Evolutionary conservation across 2,329 filamentous ascomycete genomes (phyloP), one percentile per base, ranked within the genome.

Genomic region (Septoria petroselini): DNA sequence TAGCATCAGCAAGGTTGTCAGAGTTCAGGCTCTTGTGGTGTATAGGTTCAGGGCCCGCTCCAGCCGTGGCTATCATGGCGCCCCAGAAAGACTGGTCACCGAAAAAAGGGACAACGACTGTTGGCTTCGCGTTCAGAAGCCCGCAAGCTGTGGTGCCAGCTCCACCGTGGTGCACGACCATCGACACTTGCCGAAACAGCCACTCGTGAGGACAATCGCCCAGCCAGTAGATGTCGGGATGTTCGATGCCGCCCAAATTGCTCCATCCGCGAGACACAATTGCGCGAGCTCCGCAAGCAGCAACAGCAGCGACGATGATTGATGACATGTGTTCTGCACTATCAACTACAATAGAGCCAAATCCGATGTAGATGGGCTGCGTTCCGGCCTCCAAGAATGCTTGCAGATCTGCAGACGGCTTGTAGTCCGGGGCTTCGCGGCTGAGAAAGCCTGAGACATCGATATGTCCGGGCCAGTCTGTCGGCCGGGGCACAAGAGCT

Each of bases 1-100:
- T 89, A 0, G 83, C 84, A 14, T 85, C 81, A 0, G 81, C 81
- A 1, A 89, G 69, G 34, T 78, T 80, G 51, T 87, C 81, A 1
- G 74, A 76, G 1, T 74, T 81, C 2, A 89, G 67, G 8, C 76
- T 69, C 68, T 86, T 87, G 68, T 87, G 86, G 0, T 84, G 84
- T 7, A 88, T 76, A 1, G 84, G 78, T 30, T 77, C 70, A 0
- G 85, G 82, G 1, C 86, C 86, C 0, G 83, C 85, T 18, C 78
- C 77, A 1, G 81, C 76, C 29, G 75, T 78, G 3, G 74, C 76
- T 1, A 89, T 76, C 80, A 86, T 86, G n/a, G 75, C 73, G 2
- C 85, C 86, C 86, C 86, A 90, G 63, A 89, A 90, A 42, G 84
- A 78, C 65, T 90, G 86, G 62, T 90, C 86, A 2, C 86, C 86